Evolutionary conservation across 192 early-diverging fungal species (phyloP), one percentile per base, ranked within the genome.

Genomic region (Linnemannia elongata): DNA sequence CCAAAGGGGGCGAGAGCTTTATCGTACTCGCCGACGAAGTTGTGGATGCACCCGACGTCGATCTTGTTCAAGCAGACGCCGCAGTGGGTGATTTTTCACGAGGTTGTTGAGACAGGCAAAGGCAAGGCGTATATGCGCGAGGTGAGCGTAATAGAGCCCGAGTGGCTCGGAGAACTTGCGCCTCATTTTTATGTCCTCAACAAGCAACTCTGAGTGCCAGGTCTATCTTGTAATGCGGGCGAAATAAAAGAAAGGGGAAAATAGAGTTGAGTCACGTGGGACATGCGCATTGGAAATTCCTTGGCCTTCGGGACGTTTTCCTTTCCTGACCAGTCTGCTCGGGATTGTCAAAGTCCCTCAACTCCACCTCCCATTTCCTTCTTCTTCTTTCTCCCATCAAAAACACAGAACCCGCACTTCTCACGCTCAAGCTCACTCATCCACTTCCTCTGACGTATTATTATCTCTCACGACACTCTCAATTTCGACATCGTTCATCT

Each of bases 81-180:
- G 12, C 94, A 97, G 73, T 99, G 97, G 89, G 96, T 99, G 54
- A 94, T 99, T 24, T 99, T 98, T 85, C 96, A 98, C 83, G 96
- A 98, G 87, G 93, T 99, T 41, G 93, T 99, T 2, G 94, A 98
- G 93, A 99, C 98, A 33, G 94, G 94, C 30, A 79, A 86, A 36
- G 85, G 79, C 36, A 98, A 99, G 87, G 95, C 97, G 77, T 99
- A 96, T 82, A 99, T 99, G 97, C 96, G 96, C 44, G 97, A 97
- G 78, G 93, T 98, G 22, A 98, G 97, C 0, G 94, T 95, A 17
- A 96, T 99, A 33, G 98, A 99, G 36, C 90, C 94, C 18, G 93
- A 93, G n/a, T 99, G 98, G 98, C 88, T 99, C 74, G 96, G 96
- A n/a, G 97, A 99, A 89, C 93, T 97, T 12, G 98, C 97, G 2